A percentile compares a stretch with the other conserved stretches of the same genome.
These are phyloP conservation scores for Cryptococcus deneoformans DNA, from an alignment of 1,284 basidiomycete species.

Conservation along the genomic window DNA sequence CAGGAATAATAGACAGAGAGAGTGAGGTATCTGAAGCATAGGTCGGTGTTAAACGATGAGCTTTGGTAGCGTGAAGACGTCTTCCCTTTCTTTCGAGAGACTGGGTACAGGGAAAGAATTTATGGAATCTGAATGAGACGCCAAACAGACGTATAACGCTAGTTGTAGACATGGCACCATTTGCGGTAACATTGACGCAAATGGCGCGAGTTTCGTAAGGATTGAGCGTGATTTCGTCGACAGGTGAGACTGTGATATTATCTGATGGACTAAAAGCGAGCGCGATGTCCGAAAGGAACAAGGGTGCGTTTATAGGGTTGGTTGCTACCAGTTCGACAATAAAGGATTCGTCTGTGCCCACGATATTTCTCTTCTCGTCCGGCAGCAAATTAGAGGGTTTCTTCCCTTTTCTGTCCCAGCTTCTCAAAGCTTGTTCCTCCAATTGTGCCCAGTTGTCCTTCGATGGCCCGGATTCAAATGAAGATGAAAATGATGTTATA, in stretches of 20 bases:
- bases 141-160: slow-evolving; percentile 32
- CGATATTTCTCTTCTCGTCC: slow-evolving; percentile 21
- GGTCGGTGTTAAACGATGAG: slow-evolving; percentile 43
- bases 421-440: slow-evolving; percentile 26
- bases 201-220: slow-evolving; percentile 45
- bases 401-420: slow-evolving; percentile 45
- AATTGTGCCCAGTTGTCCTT: slow-evolving; percentile 25
- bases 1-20: slow-evolving; percentile 38
- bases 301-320: slow-evolving; percentile 51
- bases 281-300: slow-evolving; percentile 30
- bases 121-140: slow-evolving; percentile 50
- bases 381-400: slow-evolving; percentile 34
- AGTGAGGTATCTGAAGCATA: slow-evolving; percentile 51
- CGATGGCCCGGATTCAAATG: slow-evolving; percentile 12
- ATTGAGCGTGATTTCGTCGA: slow-evolving; percentile 39
- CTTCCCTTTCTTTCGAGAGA: slow-evolving; percentile 44
- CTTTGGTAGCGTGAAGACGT: slow-evolving; percentile 49
- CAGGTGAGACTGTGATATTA: slow-evolving; percentile 21
- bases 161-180: slow-evolving; percentile 1
- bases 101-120: slow-evolving; percentile 49
- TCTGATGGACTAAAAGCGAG: slow-evolving; percentile 18
- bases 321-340: slow-evolving; percentile 46
- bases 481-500: slow-evolving; percentile 18
- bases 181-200: slow-evolving; percentile 30
- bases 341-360: slow-evolving; percentile 44